Evolutionary conservation across 169 alveolate genomes (phyloP).

Genomic region (Toxoplasma gondii): DNA sequence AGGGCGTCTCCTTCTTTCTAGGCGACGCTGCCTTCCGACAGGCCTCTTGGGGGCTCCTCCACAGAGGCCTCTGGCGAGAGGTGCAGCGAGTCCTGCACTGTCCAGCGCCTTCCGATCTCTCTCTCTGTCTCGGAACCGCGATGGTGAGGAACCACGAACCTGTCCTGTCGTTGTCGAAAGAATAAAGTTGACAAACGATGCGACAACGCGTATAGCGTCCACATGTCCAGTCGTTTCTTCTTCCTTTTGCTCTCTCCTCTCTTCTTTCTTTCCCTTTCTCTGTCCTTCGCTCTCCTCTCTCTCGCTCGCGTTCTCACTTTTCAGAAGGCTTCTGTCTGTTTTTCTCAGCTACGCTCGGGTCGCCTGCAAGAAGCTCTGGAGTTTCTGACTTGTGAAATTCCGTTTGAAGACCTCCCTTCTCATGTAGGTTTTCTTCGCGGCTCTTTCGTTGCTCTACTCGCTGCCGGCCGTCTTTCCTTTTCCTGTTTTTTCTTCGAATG

Average conservation of each 20-base stretch:
- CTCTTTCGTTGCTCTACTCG: no score
- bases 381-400: background rate
- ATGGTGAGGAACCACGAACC: background rate
- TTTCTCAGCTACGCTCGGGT: background rate
- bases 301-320: no score
- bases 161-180: background rate
- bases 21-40: background rate
- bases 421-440: background rate
- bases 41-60: background rate
- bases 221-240: no score
- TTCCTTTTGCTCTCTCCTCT: no score
- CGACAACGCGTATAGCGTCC: background rate
- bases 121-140: background rate
- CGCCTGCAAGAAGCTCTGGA: background rate
- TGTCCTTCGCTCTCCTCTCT: no score
- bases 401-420: background rate
- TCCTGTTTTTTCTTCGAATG: no score
- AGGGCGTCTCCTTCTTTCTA: background rate
- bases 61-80: background rate
- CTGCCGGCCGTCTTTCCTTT: no score
- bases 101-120: background rate
- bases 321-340: no score
- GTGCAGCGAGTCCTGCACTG: background rate
- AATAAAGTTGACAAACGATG: background rate
- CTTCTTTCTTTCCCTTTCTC: no score